Percentiles rank a stretch among this genome's conserved stretches.
Conservation (phyloP, 2,329 filamentous ascomycete species). For the Chaetomiaceae sp. region DNA sequence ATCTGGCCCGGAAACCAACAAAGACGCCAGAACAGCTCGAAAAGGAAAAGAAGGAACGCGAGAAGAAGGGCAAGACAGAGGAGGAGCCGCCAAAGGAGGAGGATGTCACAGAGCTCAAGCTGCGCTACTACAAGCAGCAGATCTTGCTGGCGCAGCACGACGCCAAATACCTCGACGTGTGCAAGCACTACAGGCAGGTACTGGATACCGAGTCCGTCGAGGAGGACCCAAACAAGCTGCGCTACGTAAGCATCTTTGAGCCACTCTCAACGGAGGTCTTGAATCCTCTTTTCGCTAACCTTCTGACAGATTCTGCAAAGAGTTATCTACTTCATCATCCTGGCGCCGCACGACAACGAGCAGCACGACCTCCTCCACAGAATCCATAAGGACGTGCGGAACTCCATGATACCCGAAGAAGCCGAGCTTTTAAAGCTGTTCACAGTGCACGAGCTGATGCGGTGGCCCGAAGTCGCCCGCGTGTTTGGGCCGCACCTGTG, state of each 20-base stretch:
- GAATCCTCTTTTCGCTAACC: too few relatives aligned
- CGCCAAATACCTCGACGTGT: constrained; percentile 92
- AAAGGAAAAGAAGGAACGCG: constrained; percentile 81
- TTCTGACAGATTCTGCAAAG: constrained; percentile 71
- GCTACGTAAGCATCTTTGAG: constrained; percentile 57
- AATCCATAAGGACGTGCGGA: constrained; percentile 78
- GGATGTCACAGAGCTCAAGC: constrained; percentile 92
- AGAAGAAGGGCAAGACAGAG: constrained; percentile 70
- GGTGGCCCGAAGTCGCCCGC: constrained; percentile 89
- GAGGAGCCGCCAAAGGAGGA: constrained; percentile 74
- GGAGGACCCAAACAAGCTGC: constrained; percentile 78
- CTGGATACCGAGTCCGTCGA: constrained; percentile 94
- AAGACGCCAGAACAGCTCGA: constrained; percentile 84
- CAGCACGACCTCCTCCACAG: constrained; percentile 96
- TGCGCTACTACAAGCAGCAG: constrained; percentile 95
- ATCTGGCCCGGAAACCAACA: constrained; percentile 84
- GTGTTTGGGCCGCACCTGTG: constrained; percentile 84
- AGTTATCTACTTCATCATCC: constrained; percentile 95
- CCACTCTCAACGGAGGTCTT: too few relatives aligned
- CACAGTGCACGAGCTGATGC: constrained; percentile 93
- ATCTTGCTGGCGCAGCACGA: constrained; percentile 94
- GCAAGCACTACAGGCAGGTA: constrained; percentile 97
- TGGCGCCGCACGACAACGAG: constrained; percentile 96
- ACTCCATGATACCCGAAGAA: constrained; percentile 69
- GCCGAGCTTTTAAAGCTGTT: constrained; percentile 88